Evolutionary conservation across 2,329 filamentous ascomycete species (phyloP).

Genomic region (Neophaeococcomyces aloes): DNA sequence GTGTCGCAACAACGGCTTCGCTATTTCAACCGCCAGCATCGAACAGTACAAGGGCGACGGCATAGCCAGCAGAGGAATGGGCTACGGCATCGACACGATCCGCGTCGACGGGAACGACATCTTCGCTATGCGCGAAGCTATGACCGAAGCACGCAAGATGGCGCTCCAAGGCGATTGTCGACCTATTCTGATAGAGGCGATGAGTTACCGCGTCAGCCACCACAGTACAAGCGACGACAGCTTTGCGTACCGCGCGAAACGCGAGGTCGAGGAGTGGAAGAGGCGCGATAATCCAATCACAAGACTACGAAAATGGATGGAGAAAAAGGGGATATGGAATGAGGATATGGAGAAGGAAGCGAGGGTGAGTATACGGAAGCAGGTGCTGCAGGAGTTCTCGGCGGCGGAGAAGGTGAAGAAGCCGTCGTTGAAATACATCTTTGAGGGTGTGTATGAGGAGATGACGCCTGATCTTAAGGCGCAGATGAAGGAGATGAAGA

Average conservation of each 20-base stretch:
- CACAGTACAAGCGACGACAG: slow-evolving; percentile 96
- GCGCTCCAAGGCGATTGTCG: slow-evolving; percentile 71
- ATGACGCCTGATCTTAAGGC: slow-evolving; percentile 65
- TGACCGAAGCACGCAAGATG: slow-evolving; percentile 62
- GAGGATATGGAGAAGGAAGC: slow-evolving; percentile 69
- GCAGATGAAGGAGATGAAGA: slow-evolving; percentile 65
- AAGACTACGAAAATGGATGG: slow-evolving; percentile 79
- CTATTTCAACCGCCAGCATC: slow-evolving; percentile 77
- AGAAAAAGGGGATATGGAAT: slow-evolving; percentile 71
- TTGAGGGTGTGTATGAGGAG: slow-evolving; percentile 82
- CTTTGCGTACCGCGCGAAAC: slow-evolving; percentile 84
- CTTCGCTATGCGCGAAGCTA: slow-evolving; percentile 75
- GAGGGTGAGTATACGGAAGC: slow-evolving; percentile 55
- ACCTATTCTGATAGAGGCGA: slow-evolving; percentile 82
- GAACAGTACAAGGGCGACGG: slow-evolving; percentile 89
- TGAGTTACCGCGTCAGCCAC: slow-evolving; percentile 96
- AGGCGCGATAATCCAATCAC: slow-evolving; percentile 79
- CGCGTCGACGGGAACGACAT: slow-evolving; percentile 92
- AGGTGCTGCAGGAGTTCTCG: slow-evolving; percentile 72
- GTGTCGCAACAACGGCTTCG: slow-evolving; percentile 87
- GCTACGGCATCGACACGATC: slow-evolving; percentile 90
- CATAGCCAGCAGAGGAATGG: slow-evolving; percentile 74
- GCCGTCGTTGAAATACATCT: slow-evolving; percentile 46
- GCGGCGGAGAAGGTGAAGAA: slow-evolving; percentile 53
- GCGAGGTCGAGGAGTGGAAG: slow-evolving; percentile 95